Evolutionary conservation across 257 asterid species (phyloP), one percentile per base, ranked within the genome.

Genomic region (Jasminum sambac): DNA sequence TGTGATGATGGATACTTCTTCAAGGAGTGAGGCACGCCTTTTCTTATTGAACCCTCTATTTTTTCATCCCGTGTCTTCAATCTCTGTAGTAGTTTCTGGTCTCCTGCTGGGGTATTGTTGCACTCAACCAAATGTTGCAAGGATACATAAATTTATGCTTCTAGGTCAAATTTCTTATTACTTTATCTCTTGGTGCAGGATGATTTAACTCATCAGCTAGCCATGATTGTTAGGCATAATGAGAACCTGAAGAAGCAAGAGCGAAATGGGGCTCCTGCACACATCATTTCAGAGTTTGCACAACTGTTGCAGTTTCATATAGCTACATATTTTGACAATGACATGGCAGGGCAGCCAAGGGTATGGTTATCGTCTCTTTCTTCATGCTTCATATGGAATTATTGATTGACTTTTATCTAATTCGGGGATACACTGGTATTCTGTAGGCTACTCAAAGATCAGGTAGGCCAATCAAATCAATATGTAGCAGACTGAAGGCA

Each of bases 1-100:
- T 70, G 99, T 95, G 13, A 95, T 95, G 99, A 95, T 95, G 99
- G 98, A 95, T 75, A 89, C 99, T 71, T 95, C 99, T 60, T 86
- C 99, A 40, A 84, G 99, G 88, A 91, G 99, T 68, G 99, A 95
- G 99, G 99, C 78, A 80, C 72, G 90, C 41, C 64, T 70, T 65
- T 67, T 75, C 71, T 72, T 63, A 61, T 76, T 71, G 52, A 69
- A 63, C 36, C 70, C 63, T 59, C 36, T 30, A 43, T 14, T 46
- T 74, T 57, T 13, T 12, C 39, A 26, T 79, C 58, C 55, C 48
- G 39, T 48, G 36, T 43, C 68, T 65, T 34, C 70, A 66, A 41
- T 40, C 58, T 14, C 62, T 48, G 55, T 55, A 63, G 67, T 44
- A 19, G 62, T 11, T 67, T 55, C 70, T 62, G 73, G 73, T 63